Conservation (phyloP, 352 stramenopile species). For the Phytophthora agathidicida region DNA sequence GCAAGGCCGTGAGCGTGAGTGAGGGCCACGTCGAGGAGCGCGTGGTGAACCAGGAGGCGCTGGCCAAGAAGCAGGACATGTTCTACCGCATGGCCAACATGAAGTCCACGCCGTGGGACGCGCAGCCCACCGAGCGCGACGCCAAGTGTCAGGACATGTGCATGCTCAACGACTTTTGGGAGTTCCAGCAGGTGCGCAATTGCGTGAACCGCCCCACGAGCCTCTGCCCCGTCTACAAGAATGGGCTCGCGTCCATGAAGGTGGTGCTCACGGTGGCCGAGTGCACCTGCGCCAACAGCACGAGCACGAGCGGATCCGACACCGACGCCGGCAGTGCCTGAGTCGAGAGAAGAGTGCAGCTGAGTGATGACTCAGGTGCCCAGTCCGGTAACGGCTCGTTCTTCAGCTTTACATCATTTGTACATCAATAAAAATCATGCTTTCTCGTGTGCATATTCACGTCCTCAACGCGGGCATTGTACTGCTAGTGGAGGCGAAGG, state of each 20-base stretch:
- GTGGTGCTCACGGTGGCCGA: conserved; percentile 63
- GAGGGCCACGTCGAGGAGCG: conserved; percentile 28
- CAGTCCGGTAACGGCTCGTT: not conserved
- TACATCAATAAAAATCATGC: conserved; percentile 23
- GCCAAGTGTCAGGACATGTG: conserved; percentile 73
- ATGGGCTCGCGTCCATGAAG: conserved; percentile 46
- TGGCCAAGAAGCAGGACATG: conserved; percentile 47
- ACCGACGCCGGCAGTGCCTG: not conserved
- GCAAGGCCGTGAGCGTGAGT: conserved; percentile 9
- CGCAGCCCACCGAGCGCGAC: conserved; percentile 40
- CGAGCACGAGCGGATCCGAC: conserved; percentile 10
- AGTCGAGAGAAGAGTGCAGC: not conserved
- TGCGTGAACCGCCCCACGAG: conserved; percentile 57
- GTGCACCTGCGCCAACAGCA: conserved; percentile 55
- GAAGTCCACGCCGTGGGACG: conserved; percentile 78
- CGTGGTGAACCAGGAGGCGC: conserved; percentile 23
- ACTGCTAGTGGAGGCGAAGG: too few species aligned
- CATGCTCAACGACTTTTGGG: conserved; percentile 61
- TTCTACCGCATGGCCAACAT: conserved; percentile 48
- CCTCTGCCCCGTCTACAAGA: conserved; percentile 69
- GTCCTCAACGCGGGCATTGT: not conserved
- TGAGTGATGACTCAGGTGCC: not conserved
- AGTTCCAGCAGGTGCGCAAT: conserved; percentile 61
- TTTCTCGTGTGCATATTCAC: not conserved
- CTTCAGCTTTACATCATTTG: conserved; percentile 26